A percentile compares a stretch with the other conserved stretches of the same genome.
These are phyloP conservation scores for Choricystis sp. DNA, from an alignment of 139 green algal species.

Conservation along the genomic window DNA sequence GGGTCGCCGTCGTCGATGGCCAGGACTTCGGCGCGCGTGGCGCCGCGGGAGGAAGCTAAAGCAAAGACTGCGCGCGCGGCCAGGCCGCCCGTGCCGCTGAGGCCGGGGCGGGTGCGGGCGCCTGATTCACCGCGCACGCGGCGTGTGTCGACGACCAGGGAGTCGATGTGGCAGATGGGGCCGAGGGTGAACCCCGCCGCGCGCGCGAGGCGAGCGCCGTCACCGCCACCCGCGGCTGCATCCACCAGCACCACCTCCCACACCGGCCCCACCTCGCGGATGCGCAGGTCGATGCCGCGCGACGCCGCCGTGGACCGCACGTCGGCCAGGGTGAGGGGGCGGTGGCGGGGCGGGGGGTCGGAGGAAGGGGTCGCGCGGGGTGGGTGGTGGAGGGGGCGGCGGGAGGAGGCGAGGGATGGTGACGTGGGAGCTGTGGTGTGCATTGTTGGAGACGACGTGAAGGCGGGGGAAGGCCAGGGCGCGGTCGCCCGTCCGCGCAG, in stretches of 20 bases:
- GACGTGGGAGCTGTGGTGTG: too few species aligned
- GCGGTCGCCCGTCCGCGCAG: too few species aligned
- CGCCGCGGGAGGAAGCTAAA: too few species aligned
- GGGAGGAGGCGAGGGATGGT: too few species aligned
- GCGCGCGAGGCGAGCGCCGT: not conserved
- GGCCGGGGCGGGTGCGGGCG: too few species aligned
- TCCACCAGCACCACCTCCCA: not conserved
- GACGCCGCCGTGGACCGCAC: not conserved
- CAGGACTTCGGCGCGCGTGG: not conserved
- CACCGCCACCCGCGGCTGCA: not conserved
- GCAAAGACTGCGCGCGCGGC: not conserved
- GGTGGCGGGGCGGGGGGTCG: too few species aligned
- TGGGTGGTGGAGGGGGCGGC: too few species aligned
- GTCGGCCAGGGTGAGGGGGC: not conserved
- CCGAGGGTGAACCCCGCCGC: not conserved
- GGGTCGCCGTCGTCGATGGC: not conserved
- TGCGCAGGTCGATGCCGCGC: not conserved
- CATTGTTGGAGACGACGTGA: too few species aligned
- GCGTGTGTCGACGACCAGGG: not conserved
- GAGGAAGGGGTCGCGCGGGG: too few species aligned
- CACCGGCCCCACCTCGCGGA: not conserved
- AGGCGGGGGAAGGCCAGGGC: too few species aligned
- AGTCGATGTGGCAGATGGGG: not conserved
- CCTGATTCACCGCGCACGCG: not conserved
- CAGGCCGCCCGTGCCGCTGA: not conserved